Evolutionary conservation across 345 rosid genomes (phyloP).

Genomic region (Laguncularia racemosa): DNA sequence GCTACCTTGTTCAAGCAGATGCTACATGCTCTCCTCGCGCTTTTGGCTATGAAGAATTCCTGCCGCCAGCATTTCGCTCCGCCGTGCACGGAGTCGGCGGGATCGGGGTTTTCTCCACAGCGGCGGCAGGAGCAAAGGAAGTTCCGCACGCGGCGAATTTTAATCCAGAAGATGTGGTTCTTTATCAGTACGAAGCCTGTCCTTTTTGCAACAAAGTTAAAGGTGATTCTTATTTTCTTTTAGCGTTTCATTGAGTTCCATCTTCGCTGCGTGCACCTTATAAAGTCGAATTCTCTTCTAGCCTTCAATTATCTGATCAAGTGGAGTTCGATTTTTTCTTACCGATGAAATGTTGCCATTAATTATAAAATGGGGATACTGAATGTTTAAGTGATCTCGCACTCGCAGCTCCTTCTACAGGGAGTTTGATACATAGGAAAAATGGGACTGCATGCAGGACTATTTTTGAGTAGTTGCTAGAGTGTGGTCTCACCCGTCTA

Average conservation of each 20-base stretch:
- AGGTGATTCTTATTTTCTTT: conserved; percentile 27
- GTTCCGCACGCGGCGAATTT: conserved; percentile 26
- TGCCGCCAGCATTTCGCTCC: conserved; percentile 25
- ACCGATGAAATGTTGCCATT: neutral
- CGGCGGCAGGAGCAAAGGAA: conserved; percentile 53
- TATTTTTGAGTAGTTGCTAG: too few relatives aligned
- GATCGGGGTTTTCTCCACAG: conserved; percentile 39
- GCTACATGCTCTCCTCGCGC: conserved; percentile 23
- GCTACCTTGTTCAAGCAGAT: conserved; percentile 30
- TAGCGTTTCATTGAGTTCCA: neutral
- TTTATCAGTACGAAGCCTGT: conserved; percentile 95
- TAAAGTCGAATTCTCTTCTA: too few relatives aligned
- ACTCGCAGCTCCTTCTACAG: too few relatives aligned
- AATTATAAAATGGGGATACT: neutral
- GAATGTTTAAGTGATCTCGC: too few relatives aligned
- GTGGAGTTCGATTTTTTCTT: neutral
- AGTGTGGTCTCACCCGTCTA: too few relatives aligned
- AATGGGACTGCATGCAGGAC: too few relatives aligned
- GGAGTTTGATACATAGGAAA: too few relatives aligned
- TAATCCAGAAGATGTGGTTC: conserved; percentile 57
- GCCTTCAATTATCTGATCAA: too few relatives aligned
- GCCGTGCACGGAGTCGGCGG: conserved; percentile 34
- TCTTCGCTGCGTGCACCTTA: too few relatives aligned
- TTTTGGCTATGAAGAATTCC: conserved; percentile 14
- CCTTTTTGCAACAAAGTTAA: conserved; percentile 96